Evolutionary conservation across 345 rosid species (phyloP), one percentile per base, ranked within the genome.

Genomic region (Passiflora organensis): DNA sequence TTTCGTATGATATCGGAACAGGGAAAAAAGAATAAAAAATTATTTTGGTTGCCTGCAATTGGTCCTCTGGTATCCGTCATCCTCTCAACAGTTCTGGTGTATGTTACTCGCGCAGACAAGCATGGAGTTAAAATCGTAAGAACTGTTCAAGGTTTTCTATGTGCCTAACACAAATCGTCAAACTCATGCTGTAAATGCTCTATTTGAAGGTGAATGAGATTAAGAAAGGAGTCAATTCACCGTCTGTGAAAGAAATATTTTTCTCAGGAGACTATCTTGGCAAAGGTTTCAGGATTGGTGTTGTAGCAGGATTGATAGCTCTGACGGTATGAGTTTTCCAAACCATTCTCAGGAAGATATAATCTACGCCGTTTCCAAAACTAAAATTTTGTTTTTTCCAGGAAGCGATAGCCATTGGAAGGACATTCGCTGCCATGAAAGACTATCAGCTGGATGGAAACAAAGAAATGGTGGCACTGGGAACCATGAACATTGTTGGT

Each of bases 351-450:
- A 32, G 49, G 23, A 51, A 20, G 34, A 28, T 38, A 45, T 24
- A n/a, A n/a, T n/a, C n/a, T n/a, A n/a, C n/a, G n/a, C n/a, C n/a
- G n/a, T n/a, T n/a, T n/a, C n/a, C n/a, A n/a, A n/a, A n/a, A n/a
- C n/a, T n/a, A n/a, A n/a, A n/a, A n/a, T n/a, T n/a, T n/a, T n/a
- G n/a, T n/a, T n/a, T n/a, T n/a, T n/a, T n/a, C 63, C 53, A 88
- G 96, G 99, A 93, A 83, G 99, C 97, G n/a, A 69, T 72, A 59
- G 97, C 97, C 19, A 93, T 89, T 45, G 99, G 96, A 72, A 86
- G 99, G 77, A 93, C 96, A 1, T 93, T 93, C 70, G 99, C 99
- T 42, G 50, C 85, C 21, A 86, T 83, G 97, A 89, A 93, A 66
- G 99, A 93, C 72, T 89, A 93, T 70, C 89, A 84, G 58, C 59